Conservation (phyloP, 176 grass and related monocot genomes). For the Stipa capillata region DNA sequence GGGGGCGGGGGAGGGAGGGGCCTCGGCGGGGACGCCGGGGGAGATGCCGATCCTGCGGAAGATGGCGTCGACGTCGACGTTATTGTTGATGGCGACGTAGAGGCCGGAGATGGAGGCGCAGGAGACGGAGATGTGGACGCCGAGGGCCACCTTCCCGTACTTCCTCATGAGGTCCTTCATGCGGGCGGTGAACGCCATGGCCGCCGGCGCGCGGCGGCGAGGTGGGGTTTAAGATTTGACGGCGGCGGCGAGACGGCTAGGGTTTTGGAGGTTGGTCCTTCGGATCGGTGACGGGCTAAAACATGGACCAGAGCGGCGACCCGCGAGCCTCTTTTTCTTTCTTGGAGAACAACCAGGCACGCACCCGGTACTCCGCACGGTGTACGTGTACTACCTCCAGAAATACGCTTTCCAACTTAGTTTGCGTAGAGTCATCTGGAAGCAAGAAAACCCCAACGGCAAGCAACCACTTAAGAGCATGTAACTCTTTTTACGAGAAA, state of each 20-base stretch:
- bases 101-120: slow-evolving; percentile 57
- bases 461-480: no score
- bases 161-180: slow-evolving; percentile 68
- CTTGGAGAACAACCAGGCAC: no score
- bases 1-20: neutral
- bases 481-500: no score
- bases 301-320: no score
- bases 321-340: no score
- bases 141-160: slow-evolving; percentile 83
- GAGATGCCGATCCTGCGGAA: slow-evolving; percentile 73
- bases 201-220: neutral
- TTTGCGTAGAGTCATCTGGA: no score
- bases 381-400: no score
- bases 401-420: no score
- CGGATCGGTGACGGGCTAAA: no score
- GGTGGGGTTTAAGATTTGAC: slow-evolving; percentile 4
- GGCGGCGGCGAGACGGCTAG: slow-evolving; percentile 12
- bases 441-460: no score
- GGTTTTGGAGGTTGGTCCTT: no score
- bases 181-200: slow-evolving; percentile 67
- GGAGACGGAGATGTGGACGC: slow-evolving; percentile 88
- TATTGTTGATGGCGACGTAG: slow-evolving; percentile 94
- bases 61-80: slow-evolving; percentile 85
- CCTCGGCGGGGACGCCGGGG: slow-evolving; percentile 3
- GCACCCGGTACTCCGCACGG: no score